Evolutionary conservation across 306 rosid species (phyloP).

Genomic region (Delonix regia): DNA sequence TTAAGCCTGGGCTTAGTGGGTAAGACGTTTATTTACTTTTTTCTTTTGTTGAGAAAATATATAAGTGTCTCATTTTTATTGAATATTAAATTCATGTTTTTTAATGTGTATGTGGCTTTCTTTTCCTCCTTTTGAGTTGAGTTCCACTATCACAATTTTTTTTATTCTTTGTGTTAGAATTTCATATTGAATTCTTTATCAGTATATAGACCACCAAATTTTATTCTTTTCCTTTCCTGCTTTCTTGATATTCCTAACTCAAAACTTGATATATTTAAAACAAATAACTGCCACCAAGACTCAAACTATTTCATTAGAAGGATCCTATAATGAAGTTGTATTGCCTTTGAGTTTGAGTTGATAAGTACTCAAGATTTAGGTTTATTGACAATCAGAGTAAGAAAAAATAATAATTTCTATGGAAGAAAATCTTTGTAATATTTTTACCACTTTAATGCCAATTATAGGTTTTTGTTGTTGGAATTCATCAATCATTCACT

Average conservation of each 20-base stretch:
- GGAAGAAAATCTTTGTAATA: too few relatives aligned
- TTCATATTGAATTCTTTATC: background rate
- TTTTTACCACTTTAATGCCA: background rate
- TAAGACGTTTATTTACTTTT: too few relatives aligned
- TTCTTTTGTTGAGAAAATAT: background rate
- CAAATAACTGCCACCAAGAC: background rate
- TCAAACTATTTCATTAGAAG: background rate
- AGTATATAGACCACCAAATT: background rate
- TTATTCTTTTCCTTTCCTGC: background rate
- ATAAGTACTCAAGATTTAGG: background rate
- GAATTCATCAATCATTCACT: background rate
- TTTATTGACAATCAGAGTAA: background rate
- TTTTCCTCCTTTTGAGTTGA: background rate
- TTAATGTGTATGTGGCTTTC: too few relatives aligned
- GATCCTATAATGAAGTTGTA: background rate
- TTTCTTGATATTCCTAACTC: background rate
- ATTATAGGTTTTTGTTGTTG: background rate
- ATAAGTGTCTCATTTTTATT: background rate
- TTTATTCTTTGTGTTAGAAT: background rate
- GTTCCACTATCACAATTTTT: background rate
- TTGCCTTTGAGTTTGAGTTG: background rate
- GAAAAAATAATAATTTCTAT: background rate
- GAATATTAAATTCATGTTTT: background rate
- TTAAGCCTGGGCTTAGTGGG: slow-evolving; percentile 28
- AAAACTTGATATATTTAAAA: background rate